A percentile compares a stretch with the other conserved stretches of the same genome.
Conservation (phyloP, 2,329 filamentous ascomycete genomes). For the Colletotrichum plurivorum region DNA sequence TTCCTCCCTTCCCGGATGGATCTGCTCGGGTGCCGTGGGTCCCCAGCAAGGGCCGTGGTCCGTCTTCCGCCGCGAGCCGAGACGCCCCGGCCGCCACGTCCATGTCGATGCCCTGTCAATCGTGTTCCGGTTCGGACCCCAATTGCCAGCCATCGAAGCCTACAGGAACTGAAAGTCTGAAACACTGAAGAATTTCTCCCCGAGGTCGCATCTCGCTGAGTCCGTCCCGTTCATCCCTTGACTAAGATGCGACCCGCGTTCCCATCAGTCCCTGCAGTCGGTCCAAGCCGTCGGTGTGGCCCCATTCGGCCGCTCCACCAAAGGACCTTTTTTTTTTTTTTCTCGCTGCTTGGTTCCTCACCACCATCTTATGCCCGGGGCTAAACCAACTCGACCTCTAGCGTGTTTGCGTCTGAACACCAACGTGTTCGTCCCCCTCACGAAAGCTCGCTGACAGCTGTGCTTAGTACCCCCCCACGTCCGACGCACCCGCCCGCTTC, state of each 20-base stretch:
- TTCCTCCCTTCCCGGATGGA: constrained; percentile 18
- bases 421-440: constrained; percentile 5
- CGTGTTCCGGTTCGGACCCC: constrained; percentile 28
- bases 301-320: constrained; percentile 24
- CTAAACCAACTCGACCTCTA: constrained; percentile 14
- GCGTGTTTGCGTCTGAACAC: constrained; percentile 8
- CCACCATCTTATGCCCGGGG: background rate
- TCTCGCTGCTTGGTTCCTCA: too few species aligned
- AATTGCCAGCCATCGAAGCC: constrained; percentile 3
- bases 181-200: constrained; percentile 39
- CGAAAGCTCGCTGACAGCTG: background rate
- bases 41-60: constrained; percentile 25
- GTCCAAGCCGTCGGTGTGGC: constrained; percentile 38
- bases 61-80: constrained; percentile 29
- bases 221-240: constrained; percentile 28
- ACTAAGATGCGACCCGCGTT: constrained; percentile 19
- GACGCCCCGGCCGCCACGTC: constrained; percentile 16
- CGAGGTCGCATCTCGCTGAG: constrained; percentile 26
- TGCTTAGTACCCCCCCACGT: background rate
- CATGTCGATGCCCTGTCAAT: background rate
- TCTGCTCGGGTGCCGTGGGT: constrained; percentile 31
- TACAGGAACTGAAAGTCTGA: constrained; percentile 38
- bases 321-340: too few species aligned
- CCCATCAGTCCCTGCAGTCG: constrained; percentile 36
- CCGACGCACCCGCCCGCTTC: background rate